phyloP scores from a whole-genome alignment of 2,329 filamentous ascomycete genomes.

The Microsporum ferrugineum region DNA sequence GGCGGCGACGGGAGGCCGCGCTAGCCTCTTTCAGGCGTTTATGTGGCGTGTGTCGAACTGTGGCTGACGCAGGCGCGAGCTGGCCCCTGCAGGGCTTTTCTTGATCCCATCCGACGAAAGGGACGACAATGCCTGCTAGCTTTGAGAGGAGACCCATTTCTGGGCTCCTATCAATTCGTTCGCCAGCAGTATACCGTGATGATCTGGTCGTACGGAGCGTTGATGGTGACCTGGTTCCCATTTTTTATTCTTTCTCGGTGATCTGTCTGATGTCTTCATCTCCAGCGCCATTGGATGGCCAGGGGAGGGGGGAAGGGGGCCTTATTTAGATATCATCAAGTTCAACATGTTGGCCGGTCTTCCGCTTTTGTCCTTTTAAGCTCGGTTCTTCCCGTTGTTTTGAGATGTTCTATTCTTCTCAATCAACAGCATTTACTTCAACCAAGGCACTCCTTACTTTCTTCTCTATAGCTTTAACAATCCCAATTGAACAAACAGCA shows the following conservation, averaged over 20 bases:
- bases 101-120: not conserved
- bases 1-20: not conserved
- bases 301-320: not conserved
- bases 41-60: not conserved
- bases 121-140: slow-evolving; percentile 1
- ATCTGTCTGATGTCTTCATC: slow-evolving; percentile 2
- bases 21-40: slow-evolving; percentile 7
- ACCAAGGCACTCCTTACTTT: not conserved
- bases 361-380: slow-evolving; percentile 1
- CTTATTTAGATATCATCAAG: not conserved
- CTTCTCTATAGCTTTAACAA: not conserved
- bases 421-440: not conserved
- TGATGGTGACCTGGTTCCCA: not conserved
- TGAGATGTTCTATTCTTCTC: slow-evolving; percentile 3
- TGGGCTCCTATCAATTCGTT: not conserved
- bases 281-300: slow-evolving; percentile 5
- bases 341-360: not conserved
- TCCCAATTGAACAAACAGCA: not conserved
- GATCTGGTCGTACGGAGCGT: slow-evolving; percentile 7
- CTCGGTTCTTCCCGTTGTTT: slow-evolving; percentile 6
- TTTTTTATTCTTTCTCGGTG: not conserved
- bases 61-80: slow-evolving; percentile 5
- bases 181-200: not conserved
- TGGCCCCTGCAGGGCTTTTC: not conserved
- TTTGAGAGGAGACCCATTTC: not conserved